Conservation (phyloP, 2,329 filamentous ascomycete species). For the Pseudocercospora fuligena region DNA sequence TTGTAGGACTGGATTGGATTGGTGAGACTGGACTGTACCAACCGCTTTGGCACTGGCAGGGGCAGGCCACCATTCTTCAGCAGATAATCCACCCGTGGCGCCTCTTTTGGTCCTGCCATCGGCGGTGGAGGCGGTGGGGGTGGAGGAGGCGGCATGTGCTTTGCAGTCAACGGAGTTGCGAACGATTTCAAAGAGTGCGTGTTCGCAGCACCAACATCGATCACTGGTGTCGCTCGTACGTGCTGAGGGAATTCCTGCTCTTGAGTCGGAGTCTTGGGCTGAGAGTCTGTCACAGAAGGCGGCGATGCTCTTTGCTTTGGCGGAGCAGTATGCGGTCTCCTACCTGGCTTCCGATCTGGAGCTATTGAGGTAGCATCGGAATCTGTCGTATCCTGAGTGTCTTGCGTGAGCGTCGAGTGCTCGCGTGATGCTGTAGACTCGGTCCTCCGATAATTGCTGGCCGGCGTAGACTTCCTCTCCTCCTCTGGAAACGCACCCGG, state of each 20-base stretch:
- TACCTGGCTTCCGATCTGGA: constrained; percentile 45
- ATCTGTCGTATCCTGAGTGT: constrained; percentile 48
- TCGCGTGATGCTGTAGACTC: constrained; percentile 37
- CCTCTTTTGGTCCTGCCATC: constrained; percentile 65
- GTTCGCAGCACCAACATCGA: constrained; percentile 52
- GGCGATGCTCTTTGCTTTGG: constrained; percentile 37
- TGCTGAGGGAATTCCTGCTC: constrained; percentile 44
- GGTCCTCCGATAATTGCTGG: constrained; percentile 43
- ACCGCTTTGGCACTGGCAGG: constrained; percentile 71
- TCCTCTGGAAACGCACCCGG: constrained; percentile 41
- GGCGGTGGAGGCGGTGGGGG: constrained; percentile 76
- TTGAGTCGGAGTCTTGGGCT: constrained; percentile 51
- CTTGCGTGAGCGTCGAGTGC: constrained; percentile 47
- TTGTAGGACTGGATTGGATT: constrained; percentile 64
- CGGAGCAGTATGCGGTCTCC: constrained; percentile 17
- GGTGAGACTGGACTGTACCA: constrained; percentile 66
- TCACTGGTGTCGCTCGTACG: constrained; percentile 44
- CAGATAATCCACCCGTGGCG: constrained; percentile 88
- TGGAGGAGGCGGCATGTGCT: constrained; percentile 41
- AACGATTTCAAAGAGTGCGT: constrained; percentile 46
- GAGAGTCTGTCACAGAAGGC: constrained; percentile 49
- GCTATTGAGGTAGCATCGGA: constrained; percentile 54
- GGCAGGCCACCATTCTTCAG: constrained; percentile 84
- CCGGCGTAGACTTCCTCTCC: constrained; percentile 45
- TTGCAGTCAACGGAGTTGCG: constrained; percentile 36